Evolutionary conservation across 2,329 filamentous ascomycete species (phyloP).

Genomic region (Cadophora sp.): DNA sequence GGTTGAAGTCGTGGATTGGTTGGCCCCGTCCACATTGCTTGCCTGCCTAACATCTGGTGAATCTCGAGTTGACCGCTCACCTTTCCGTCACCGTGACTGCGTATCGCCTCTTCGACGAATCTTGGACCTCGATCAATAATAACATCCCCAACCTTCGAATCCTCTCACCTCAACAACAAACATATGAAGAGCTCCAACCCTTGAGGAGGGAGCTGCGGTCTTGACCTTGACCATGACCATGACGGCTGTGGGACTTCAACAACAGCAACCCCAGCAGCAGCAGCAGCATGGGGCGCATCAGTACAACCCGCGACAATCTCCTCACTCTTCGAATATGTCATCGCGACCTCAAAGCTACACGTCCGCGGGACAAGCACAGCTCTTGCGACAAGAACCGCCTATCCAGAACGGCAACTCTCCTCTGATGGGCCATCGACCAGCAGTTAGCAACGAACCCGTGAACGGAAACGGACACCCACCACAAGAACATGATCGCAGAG

Average conservation of each 20-base stretch:
- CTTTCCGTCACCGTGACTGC: slow-evolving; percentile 6
- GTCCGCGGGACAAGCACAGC: slow-evolving; percentile 28
- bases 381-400: slow-evolving; percentile 34
- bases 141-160: not conserved
- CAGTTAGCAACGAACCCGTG: slow-evolving; percentile 40
- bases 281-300: slow-evolving; percentile 41
- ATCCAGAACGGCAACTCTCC: slow-evolving; percentile 37
- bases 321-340: slow-evolving; percentile 40
- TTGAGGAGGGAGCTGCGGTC: slow-evolving; percentile 35
- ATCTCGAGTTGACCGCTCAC: slow-evolving; percentile 18
- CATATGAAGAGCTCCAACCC: slow-evolving; percentile 34
- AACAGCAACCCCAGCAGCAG: slow-evolving; percentile 41
- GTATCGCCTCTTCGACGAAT: not conserved
- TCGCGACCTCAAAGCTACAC: slow-evolving; percentile 41
- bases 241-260: slow-evolving; percentile 46
- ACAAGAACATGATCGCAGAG: slow-evolving; percentile 23
- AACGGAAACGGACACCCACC: slow-evolving; percentile 33
- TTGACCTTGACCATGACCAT: slow-evolving; percentile 44
- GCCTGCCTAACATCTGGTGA: slow-evolving; percentile 10
- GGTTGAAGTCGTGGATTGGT: not conserved
- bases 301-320: slow-evolving; percentile 41
- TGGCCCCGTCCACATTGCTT: not conserved
- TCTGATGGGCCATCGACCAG: slow-evolving; percentile 33
- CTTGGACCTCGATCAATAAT: not conserved
- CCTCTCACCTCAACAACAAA: not conserved